Conservation (phyloP, 805 yeast genomes). For the Peterozyma toletana region DNA sequence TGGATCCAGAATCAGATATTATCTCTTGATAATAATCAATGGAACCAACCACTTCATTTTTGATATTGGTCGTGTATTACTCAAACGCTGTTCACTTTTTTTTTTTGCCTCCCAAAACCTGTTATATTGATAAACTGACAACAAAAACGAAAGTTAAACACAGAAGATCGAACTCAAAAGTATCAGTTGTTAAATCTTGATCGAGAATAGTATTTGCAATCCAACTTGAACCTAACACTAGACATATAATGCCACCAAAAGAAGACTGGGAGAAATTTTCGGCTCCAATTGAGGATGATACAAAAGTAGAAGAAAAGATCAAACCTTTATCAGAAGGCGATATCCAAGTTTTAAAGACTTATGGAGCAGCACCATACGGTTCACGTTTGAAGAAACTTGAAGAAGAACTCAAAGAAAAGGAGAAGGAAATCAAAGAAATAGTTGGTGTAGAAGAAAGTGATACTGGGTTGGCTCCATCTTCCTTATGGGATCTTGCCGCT, state of each 20-base stretch:
- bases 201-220: too few species aligned
- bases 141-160: background rate
- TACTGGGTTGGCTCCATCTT: conserved; percentile 96
- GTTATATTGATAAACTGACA: background rate
- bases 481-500: conserved; percentile 95
- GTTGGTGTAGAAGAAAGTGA: conserved; percentile 93
- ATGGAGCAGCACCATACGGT: conserved; percentile 97
- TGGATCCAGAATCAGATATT: background rate
- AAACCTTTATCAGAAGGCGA: conserved; percentile 92
- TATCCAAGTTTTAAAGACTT: conserved; percentile 93
- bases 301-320: conserved; percentile 60
- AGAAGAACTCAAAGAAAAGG: conserved; percentile 78
- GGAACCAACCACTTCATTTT: too few species aligned
- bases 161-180: background rate
- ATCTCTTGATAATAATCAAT: too few species aligned
- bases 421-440: conserved; percentile 84
- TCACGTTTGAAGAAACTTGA: conserved; percentile 73
- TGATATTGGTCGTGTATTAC: background rate
- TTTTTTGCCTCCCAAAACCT: conserved; percentile 4
- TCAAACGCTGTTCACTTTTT: background rate
- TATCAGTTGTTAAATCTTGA: too few species aligned
- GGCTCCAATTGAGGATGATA: conserved; percentile 70
- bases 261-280: conserved; percentile 98
- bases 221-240: too few species aligned
- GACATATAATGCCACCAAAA: conserved; percentile 76